A percentile compares a stretch with the other conserved stretches of the same genome.
Conservation (phyloP, 345 rosid genomes). For the Boechera stricta region DNA sequence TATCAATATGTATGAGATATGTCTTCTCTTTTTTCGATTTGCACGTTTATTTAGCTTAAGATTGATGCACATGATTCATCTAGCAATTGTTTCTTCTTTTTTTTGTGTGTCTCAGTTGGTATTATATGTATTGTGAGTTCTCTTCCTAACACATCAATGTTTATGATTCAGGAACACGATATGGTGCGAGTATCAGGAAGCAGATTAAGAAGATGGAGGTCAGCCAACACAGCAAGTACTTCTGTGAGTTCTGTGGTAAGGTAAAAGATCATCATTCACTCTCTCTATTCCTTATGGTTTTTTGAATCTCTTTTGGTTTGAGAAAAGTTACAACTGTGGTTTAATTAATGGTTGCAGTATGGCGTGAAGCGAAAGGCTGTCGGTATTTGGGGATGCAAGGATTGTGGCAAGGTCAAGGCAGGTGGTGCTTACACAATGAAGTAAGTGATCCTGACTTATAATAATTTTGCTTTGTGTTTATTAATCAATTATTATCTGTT, state of each 20-base stretch:
- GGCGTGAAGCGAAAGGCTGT: conserved; percentile 97
- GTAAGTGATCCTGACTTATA: conserved; percentile 44
- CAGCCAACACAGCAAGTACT: conserved; percentile 79
- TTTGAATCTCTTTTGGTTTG: background rate
- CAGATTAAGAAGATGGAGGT: conserved; percentile 89
- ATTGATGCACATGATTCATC: background rate
- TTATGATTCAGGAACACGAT: conserved; percentile 60
- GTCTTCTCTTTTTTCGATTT: background rate
- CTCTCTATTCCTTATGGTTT: background rate
- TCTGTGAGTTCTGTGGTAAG: conserved; percentile 89
- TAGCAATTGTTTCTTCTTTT: background rate
- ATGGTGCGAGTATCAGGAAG: conserved; percentile 87
- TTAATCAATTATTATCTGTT: background rate
- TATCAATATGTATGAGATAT: background rate
- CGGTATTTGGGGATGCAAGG: conserved; percentile 98
- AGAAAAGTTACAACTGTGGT: background rate
- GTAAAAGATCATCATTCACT: conserved; percentile 32
- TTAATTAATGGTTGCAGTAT: conserved; percentile 48
- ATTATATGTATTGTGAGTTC: background rate
- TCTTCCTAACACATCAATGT: background rate
- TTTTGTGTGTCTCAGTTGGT: too few relatives aligned
- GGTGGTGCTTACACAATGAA: conserved; percentile 98
- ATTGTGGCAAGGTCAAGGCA: conserved; percentile 92
- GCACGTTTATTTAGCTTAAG: background rate
- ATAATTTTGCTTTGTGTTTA: background rate